Evolutionary conservation across 78 protist genomes (phyloP).

Genomic region (Paratrimastix pyriformis): DNA sequence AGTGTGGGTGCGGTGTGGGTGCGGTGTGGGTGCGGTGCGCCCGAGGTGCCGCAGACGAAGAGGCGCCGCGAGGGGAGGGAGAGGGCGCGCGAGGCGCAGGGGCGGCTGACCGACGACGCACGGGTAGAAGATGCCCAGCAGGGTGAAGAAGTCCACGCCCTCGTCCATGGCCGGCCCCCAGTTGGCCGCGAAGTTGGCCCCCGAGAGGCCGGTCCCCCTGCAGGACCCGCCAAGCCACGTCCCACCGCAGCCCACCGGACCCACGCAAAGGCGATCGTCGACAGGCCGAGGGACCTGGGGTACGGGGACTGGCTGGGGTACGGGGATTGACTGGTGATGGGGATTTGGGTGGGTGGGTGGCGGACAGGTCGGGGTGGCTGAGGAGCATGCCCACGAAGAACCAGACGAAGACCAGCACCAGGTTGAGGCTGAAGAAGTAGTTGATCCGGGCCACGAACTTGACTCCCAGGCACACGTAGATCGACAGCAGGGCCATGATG

Average conservation of each 20-base stretch:
- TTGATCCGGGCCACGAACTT: neutral
- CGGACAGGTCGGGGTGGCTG: neutral
- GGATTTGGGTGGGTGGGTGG: too few relatives aligned
- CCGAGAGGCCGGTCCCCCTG: too few relatives aligned
- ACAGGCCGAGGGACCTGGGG: too few relatives aligned
- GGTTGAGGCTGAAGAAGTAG: neutral
- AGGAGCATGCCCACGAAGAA: neutral
- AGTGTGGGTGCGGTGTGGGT: too few relatives aligned
- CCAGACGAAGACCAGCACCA: neutral
- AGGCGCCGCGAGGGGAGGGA: too few relatives aligned
- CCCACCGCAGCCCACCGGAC: too few relatives aligned
- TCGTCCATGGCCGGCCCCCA: neutral
- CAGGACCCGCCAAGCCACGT: too few relatives aligned
- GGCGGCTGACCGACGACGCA: neutral
- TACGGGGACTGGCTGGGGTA: too few relatives aligned
- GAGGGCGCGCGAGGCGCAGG: neutral
- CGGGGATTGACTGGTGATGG: too few relatives aligned
- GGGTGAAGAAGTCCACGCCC: neutral
- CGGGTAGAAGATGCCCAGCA: conserved; percentile 30
- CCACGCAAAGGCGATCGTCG: too few relatives aligned
- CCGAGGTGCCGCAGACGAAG: too few relatives aligned
- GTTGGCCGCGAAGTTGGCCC: neutral
- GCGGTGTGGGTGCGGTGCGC: too few relatives aligned
- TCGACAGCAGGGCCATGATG: neutral
- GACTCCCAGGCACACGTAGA: neutral